phyloP scores from a whole-genome alignment of 768 basidiomycete species.

The Russula foetens region DNA sequence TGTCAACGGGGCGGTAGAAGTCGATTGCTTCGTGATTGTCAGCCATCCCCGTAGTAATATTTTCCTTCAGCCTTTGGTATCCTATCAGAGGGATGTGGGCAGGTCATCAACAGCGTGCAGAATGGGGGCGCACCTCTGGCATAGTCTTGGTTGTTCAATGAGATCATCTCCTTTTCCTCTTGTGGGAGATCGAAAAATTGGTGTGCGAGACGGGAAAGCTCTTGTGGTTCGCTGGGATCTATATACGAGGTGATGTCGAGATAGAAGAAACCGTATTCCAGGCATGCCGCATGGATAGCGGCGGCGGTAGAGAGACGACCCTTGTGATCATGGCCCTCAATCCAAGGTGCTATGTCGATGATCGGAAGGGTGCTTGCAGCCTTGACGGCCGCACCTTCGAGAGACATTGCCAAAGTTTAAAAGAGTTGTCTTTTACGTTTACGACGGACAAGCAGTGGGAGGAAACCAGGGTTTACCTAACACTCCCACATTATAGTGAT shows the following conservation, averaged over 20 bases:
- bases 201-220: constrained; percentile 54
- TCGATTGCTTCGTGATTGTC: constrained; percentile 85
- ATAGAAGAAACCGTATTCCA: constrained; percentile 87
- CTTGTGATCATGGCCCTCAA: constrained; percentile 31
- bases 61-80: constrained; percentile 73
- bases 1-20: constrained; percentile 65
- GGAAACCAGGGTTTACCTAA: neutral
- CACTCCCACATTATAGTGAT: too few relatives aligned
- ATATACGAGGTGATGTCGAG: constrained; percentile 59
- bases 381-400: neutral
- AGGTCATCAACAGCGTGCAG: neutral
- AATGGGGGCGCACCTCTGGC: constrained; percentile 57
- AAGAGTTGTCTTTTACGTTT: too few relatives aligned
- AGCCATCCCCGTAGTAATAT: constrained; percentile 76
- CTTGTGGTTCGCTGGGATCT: constrained; percentile 50
- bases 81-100: constrained; percentile 36
- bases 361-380: constrained; percentile 44
- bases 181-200: constrained; percentile 68
- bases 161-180: constrained; percentile 52
- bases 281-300: constrained; percentile 64
- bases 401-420: neutral
- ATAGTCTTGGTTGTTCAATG: constrained; percentile 57
- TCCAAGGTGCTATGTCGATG: constrained; percentile 63
- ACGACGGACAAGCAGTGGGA: neutral
- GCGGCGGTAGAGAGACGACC: constrained; percentile 39